A percentile compares a stretch with the other conserved stretches of the same genome.
Evolutionary conservation across 2,329 filamentous ascomycete genomes (phyloP).

Genomic region (Aspergillaceae sp.): DNA sequence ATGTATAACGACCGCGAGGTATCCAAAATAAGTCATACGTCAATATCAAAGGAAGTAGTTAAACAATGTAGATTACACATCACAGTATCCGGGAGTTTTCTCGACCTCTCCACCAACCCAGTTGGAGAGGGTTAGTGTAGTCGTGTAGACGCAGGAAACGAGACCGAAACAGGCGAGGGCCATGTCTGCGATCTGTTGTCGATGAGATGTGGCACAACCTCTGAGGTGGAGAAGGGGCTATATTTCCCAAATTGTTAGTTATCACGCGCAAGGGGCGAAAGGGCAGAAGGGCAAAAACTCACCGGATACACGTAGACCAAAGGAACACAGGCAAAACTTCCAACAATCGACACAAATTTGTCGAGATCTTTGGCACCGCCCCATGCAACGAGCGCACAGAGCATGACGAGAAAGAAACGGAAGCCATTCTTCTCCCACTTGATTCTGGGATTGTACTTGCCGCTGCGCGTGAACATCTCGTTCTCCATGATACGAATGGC

Average conservation of each 20-base stretch:
- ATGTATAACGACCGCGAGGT: neutral
- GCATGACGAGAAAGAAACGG: conserved; percentile 81
- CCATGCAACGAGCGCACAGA: conserved; percentile 85
- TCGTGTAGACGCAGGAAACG: conserved; percentile 86
- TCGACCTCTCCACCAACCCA: conserved; percentile 60
- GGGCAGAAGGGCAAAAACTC: conserved; percentile 37
- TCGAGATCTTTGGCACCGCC: conserved; percentile 85
- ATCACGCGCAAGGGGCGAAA: neutral
- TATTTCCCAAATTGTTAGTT: conserved; percentile 1
- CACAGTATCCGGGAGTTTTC: conserved; percentile 56
- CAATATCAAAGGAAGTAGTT: no score
- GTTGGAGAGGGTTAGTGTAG: conserved; percentile 71
- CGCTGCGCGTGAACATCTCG: conserved; percentile 82
- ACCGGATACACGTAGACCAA: conserved; percentile 97
- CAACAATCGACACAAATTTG: conserved; percentile 93
- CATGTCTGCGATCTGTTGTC: conserved; percentile 65
- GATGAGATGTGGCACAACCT: conserved; percentile 61
- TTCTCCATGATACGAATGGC: conserved; percentile 96
- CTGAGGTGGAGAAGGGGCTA: conserved; percentile 85
- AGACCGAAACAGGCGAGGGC: conserved; percentile 71
- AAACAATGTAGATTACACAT: conserved; percentile 23
- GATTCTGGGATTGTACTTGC: conserved; percentile 96
- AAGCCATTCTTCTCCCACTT: conserved; percentile 99
- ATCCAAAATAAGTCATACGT: neutral
- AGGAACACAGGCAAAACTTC: conserved; percentile 95